A percentile compares a stretch with the other conserved stretches of the same genome.
Evolutionary conservation across 2,329 filamentous ascomycete genomes (phyloP).

Genomic region (Lasiodiplodia sp.): DNA sequence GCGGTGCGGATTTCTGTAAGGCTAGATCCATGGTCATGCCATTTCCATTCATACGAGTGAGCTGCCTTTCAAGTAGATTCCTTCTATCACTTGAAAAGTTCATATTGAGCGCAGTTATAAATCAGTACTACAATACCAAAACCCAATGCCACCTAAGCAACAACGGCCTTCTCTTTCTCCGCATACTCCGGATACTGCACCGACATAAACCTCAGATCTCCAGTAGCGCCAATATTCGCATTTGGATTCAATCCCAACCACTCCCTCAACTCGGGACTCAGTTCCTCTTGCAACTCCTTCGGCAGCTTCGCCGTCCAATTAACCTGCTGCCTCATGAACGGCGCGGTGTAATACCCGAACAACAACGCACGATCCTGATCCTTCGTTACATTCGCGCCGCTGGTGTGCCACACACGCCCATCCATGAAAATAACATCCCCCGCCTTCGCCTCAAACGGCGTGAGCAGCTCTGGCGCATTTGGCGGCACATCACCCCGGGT

Average conservation of each 20-base stretch:
- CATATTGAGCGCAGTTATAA: no score
- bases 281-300: conserved; percentile 37
- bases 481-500: conserved; percentile 29
- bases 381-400: conserved; percentile 42
- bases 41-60: no score
- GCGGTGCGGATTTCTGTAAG: no score
- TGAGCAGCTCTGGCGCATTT: conserved; percentile 39
- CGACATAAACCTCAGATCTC: conserved; percentile 31
- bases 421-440: conserved; percentile 46
- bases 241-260: conserved; percentile 38
- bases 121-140: no score
- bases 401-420: conserved; percentile 45
- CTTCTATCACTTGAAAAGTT: no score
- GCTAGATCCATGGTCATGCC: no score
- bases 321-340: conserved; percentile 42
- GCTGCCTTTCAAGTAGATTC: no score
- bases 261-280: conserved; percentile 38
- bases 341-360: conserved; percentile 44
- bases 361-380: conserved; percentile 44
- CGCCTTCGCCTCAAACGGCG: conserved; percentile 43
- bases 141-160: no score
- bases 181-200: conserved; percentile 7
- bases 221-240: conserved; percentile 33
- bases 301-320: conserved; percentile 44
- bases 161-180: background rate